A percentile compares a stretch with the other conserved stretches of the same genome.
Conservation (phyloP, 2,329 filamentous ascomycete genomes). For the Aureobasidium zeae region DNA sequence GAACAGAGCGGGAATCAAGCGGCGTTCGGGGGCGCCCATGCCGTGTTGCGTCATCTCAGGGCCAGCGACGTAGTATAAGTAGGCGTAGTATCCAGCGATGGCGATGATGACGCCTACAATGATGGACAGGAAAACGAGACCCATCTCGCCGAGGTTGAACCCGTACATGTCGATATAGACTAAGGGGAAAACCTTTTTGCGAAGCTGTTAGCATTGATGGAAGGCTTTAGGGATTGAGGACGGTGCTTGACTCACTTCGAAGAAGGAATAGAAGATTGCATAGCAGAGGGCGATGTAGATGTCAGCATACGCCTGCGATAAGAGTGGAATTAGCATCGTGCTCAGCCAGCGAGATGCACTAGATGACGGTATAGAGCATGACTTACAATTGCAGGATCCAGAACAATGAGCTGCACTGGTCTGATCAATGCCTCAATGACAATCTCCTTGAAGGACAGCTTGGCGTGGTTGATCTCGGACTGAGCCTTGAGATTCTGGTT, state of each 20-base stretch:
- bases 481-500: conserved; percentile 47
- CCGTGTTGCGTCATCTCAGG: conserved; percentile 22
- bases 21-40: conserved; percentile 24
- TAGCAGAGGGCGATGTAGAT: conserved; percentile 29
- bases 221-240: no score
- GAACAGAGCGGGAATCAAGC: conserved; percentile 28
- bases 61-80: conserved; percentile 21
- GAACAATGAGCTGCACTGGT: conserved; percentile 50
- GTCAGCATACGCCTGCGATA: conserved; percentile 33
- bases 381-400: conserved; percentile 42
- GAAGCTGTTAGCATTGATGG: no score
- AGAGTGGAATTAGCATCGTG: conserved; percentile 20
- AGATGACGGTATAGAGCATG: background rate
- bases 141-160: conserved; percentile 50
- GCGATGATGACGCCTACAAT: conserved; percentile 49
- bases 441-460: conserved; percentile 39
- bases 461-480: conserved; percentile 51
- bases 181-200: conserved; percentile 55
- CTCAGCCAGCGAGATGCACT: no score
- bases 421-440: conserved; percentile 49
- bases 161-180: conserved; percentile 52
- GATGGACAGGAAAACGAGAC: conserved; percentile 53
- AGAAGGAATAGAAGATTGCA: conserved; percentile 51
- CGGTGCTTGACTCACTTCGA: no score
- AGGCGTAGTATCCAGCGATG: conserved; percentile 27